Base-by-base conservation (phyloP, 176 grass and related monocot genomes). In the Leersia perrieri region DNA sequence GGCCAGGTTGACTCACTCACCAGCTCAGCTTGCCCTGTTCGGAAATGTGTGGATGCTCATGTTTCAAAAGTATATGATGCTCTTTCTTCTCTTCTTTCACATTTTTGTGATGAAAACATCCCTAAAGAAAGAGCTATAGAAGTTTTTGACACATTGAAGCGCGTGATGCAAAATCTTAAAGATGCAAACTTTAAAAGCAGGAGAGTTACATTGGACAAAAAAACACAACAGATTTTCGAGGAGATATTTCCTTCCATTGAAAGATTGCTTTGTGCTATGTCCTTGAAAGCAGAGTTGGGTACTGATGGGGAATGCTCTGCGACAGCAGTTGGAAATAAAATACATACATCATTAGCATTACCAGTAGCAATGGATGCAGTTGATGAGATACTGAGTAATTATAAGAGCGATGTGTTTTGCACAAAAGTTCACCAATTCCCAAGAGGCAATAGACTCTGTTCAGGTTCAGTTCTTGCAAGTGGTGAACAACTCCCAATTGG, bases 11-110 rank as follows among this genome's bases (percentile, higher is more conserved):
- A 86, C 18, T 92, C 88, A 62, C 79, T 93, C 30, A 60, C 84
- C 81, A 87, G 85, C 72, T 95, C 82, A 62, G 93, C 88, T 45
- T 99, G 96, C 23, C 88, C 96, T 60, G 36, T 86, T 80, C 79
- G 96, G 49, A 81, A 74, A 90, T 99, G 92, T 71, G 86, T 99
- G 73, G 92, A 99, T 93, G 79, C 76, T 92, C 96, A 99, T 88
- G 88, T 99, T 80, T 83, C 92, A 93, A 70, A 83, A 38, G 82
- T 95, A 84, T 88, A 93, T 77, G 82, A 85, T 88, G 84, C 84
- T 81, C 86, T 99, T 78, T 82, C 87, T 90, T 61, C 70, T 57
- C 26, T 98, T 83, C 63, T 81, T 73, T 89, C 25, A 25, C 85
- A 83, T 76, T 82, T 89, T 76, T 39, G 38, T 90, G 86, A 82